Base-by-base conservation (phyloP, 1,284 basidiomycete genomes). In the Ganoderma resinaceum region DNA sequence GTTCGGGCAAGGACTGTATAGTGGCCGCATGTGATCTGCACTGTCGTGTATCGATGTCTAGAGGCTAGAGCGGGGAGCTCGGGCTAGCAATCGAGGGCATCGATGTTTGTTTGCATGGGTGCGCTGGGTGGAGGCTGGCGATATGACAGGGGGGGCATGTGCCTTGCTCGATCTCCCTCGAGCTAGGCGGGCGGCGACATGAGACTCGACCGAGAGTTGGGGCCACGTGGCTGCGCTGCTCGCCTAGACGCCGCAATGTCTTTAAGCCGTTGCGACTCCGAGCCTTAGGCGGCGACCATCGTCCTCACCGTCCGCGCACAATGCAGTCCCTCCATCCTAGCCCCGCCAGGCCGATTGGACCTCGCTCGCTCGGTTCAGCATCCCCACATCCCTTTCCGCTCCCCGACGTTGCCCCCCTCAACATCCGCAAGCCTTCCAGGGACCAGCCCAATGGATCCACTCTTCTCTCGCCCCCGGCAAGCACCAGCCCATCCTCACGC, bases 271-370 rank as follows among this genome's bases (percentile, higher is more conserved):
- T 64, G 71, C 69, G n/a, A n/a, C n/a, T n/a, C n/a, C n/a, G 67
- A 70, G 65, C 62, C 61, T 58, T 55, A 66, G 64, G 52, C 67
- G 67, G 52, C 71, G 65, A 67, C 71, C 67, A 65, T 66, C 67
- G 71, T 69, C 73, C 58, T 61, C 69, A 72, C 72, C 77, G n/a
- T 75, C 72, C 69, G 43, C 49, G 63, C 68, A 66, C 79, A 72
- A 82, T 82, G 81, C 80, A 82, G 65, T 69, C 77, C 63, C 71
- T 77, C 64, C 80, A 79, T 70, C 77, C 75, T 76, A 79, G 73
- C 52, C 80, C 76, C 12, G 72, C 72, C 14, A 85, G 87, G 58
- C 89, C 89, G n/a, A 78, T 84, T 61, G 89, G 90, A n/a, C 90
- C 89, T 46, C 86, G 89, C 52, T 82, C 74, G 20, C 76, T 81